Evolutionary conservation across 768 basidiomycete genomes (phyloP), one percentile per base, ranked within the genome.

Genomic region (Boletus sp.): DNA sequence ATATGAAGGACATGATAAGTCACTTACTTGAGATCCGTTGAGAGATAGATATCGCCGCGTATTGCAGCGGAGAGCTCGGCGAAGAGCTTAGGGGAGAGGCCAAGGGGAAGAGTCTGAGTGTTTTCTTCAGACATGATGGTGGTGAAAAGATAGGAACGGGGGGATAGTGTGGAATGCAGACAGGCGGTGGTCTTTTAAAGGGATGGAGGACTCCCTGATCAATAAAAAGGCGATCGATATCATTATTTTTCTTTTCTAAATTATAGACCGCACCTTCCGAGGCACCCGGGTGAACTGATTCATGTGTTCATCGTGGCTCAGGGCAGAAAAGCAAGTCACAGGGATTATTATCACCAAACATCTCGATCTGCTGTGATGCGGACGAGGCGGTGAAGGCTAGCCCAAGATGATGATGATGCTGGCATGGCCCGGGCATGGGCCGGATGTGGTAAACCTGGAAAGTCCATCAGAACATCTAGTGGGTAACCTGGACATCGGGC

Each of bases 31-130:
- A 75, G 57, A 55, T 81, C 76, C 33, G 71, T 69, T 35, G 77
- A 73, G 58, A 77, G 72, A 62, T 79, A 77, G 29, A 84, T 72
- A 9, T 76, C 69, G 15, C 83, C 83, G 49, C 79, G 73, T 59
- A 82, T 76, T 8, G 74, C 61, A 20, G 75, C 68, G 12, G 71
- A 73, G 20, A 85, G 75, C 64, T 84, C 80, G 45, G 77, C 69
- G 62, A 77, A 73, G 24, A 80, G 71, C 17, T 71, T 68, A 14
- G 48, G n/a, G 5, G 63, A 33, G 9, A 70, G 63, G 12, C 29
- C 42, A 29, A 9, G 28, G 2, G 35, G 46, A 29, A 50, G 52
- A 24, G 55, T 30, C 11, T 36, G 47, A 9, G 56, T 7, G 30
- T 45, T 48, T 46, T 47, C 45, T 28, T 18, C 28, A n/a, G 29